A percentile compares a stretch with the other conserved stretches of the same genome.
phyloP scores from a whole-genome alignment of 1,284 basidiomycete genomes.

The Apiotrichum akiyoshidainum region DNA sequence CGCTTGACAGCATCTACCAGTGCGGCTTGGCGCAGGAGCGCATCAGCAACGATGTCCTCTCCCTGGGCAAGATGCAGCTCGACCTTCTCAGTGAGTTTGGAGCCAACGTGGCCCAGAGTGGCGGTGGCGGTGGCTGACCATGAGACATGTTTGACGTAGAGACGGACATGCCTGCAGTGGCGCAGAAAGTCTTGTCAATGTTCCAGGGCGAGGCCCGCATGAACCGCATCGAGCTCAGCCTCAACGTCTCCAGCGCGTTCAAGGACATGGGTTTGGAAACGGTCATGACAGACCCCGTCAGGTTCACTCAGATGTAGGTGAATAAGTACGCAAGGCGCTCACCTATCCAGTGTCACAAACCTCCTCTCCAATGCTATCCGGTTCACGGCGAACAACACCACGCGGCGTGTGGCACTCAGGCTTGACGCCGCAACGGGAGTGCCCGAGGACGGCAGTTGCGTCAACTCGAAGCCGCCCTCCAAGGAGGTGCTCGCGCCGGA shows the following conservation, averaged over 20 bases:
- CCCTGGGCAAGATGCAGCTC: slow-evolving; percentile 50
- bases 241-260: slow-evolving; percentile 30
- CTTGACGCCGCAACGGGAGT: slow-evolving; percentile 32
- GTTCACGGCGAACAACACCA: slow-evolving; percentile 35
- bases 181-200: slow-evolving; percentile 42
- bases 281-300: slow-evolving; percentile 48
- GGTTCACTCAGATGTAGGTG: slow-evolving; percentile 43
- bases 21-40: slow-evolving; percentile 52
- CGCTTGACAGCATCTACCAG: slow-evolving; percentile 38
- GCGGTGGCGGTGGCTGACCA: too few species aligned
- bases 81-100: slow-evolving; percentile 28
- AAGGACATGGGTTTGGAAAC: slow-evolving; percentile 14
- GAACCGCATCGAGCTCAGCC: slow-evolving; percentile 35
- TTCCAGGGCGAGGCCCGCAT: slow-evolving; percentile 43
- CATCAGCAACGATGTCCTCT: slow-evolving; percentile 52
- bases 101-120: too few species aligned
- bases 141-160: slow-evolving; percentile 40
- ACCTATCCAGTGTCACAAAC: slow-evolving; percentile 30
- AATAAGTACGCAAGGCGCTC: background rate
- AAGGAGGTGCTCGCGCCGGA: slow-evolving; percentile 11
- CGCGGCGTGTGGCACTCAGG: slow-evolving; percentile 30
- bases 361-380: slow-evolving; percentile 45
- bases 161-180: slow-evolving; percentile 44
- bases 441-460: slow-evolving; percentile 15
- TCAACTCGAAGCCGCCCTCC: background rate